Evolutionary conservation across 2,329 filamentous ascomycete genomes (phyloP).

Genomic region (Penicillium nordicum): DNA sequence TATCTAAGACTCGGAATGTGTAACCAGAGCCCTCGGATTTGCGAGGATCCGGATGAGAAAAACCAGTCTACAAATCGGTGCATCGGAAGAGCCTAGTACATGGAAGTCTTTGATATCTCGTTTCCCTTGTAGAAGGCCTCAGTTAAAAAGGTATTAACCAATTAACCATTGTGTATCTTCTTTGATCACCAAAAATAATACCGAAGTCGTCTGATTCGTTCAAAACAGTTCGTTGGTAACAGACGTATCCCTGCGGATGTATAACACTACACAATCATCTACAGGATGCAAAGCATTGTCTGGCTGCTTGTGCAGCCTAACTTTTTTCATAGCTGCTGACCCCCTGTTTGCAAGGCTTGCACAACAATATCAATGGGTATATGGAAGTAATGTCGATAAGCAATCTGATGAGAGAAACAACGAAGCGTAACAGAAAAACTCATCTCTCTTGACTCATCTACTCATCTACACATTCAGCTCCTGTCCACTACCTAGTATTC

Average conservation of each 20-base stretch:
- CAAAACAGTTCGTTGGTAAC: conserved; percentile 9
- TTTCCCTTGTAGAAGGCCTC: neutral
- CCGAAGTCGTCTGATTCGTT: conserved; percentile 11
- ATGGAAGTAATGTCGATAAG: conserved; percentile 5
- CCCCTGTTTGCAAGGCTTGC: conserved; percentile 1
- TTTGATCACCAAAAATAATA: neutral
- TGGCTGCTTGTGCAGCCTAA: conserved; percentile 10
- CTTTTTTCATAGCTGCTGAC: conserved; percentile 11
- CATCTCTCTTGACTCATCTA: conserved; percentile 4
- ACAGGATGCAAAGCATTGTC: conserved; percentile 17
- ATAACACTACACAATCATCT: conserved; percentile 19
- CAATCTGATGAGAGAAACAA: conserved; percentile 8
- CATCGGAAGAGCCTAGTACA: neutral
- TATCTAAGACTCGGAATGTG: neutral
- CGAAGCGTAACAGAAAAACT: neutral
- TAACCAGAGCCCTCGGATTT: neutral
- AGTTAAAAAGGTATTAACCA: neutral
- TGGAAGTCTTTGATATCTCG: neutral
- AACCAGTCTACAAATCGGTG: neutral
- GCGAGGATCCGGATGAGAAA: neutral
- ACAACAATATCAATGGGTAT: conserved; percentile 5
- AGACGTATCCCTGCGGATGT: conserved; percentile 15
- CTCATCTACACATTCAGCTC: conserved; percentile 1
- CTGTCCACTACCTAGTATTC: conserved; percentile 11
- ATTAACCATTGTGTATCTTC: neutral